Conservation (phyloP, 805 yeast species). For the Metschnikowia peoriensis region DNA sequence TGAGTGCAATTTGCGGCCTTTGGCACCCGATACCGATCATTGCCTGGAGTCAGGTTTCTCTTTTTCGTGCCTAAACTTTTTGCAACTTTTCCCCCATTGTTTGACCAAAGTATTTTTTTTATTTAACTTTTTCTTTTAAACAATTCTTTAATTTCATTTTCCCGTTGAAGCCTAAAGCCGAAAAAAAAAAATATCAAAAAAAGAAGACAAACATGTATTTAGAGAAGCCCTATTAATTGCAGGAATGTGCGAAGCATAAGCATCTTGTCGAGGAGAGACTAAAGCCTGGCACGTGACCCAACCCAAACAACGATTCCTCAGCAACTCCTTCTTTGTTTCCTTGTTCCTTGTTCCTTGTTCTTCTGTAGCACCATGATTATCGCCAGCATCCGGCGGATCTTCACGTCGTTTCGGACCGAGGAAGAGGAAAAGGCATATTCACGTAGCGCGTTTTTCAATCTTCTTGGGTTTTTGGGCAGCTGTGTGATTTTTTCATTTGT, state of each 20-base stretch:
- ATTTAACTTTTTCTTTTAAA: no score
- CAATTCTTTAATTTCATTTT: no score
- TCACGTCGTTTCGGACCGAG: conserved; percentile 79
- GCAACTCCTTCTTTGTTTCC: no score
- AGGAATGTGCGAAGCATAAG: no score
- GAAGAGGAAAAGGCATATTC: conserved; percentile 81
- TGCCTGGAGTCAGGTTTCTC: conserved; percentile 44
- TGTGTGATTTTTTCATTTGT: conserved; percentile 79
- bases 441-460: conserved; percentile 71
- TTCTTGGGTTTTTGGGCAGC: conserved; percentile 76
- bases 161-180: no score
- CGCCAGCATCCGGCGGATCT: conserved; percentile 74
- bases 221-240: no score
- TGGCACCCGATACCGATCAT: conserved; percentile 65
- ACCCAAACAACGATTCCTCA: no score
- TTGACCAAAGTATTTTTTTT: not conserved
- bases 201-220: no score
- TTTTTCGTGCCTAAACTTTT: conserved; percentile 1
- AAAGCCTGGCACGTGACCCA: no score
- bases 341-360: not conserved
- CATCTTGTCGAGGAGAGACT: no score
- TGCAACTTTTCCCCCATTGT: not conserved
- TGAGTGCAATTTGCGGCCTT: conserved; percentile 62
- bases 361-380: conserved; percentile 45
- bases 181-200: no score